These are phyloP conservation scores for Termitomyces sp. DNA, from an alignment of 768 basidiomycete species.

Conservation along the genomic window DNA sequence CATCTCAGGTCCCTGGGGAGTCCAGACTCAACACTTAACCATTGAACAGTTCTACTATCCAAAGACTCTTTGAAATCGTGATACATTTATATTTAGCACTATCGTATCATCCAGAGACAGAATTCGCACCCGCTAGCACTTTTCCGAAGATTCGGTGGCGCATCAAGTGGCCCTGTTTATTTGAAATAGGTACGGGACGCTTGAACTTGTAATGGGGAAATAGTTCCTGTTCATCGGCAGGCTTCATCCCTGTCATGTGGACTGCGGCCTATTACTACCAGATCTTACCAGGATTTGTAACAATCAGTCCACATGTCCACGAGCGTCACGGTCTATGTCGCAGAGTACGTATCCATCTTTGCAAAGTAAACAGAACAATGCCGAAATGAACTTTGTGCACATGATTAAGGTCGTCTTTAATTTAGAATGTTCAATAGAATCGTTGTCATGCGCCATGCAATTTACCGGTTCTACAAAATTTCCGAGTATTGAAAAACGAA, in stretches of 20 bases:
- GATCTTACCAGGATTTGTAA: background rate
- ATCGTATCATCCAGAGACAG: background rate
- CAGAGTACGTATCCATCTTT: background rate
- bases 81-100: too few relatives aligned
- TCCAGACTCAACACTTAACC: background rate
- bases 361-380: background rate
- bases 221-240: background rate
- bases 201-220: background rate
- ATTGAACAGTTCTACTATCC: background rate
- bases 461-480: background rate
- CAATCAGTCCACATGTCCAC: background rate
- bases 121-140: background rate
- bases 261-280: background rate
- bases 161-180: slow-evolving; percentile 1
- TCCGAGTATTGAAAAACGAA: background rate
- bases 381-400: slow-evolving; percentile 2
- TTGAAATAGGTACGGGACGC: background rate
- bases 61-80: too few relatives aligned
- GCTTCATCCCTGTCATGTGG: background rate
- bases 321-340: background rate
- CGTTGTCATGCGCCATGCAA: background rate
- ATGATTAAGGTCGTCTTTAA: background rate
- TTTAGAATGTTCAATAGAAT: background rate
- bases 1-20: background rate
- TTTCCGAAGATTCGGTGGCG: slow-evolving; percentile 3